Percentiles rank a stretch among this genome's conserved stretches.
phyloP scores from a whole-genome alignment of 768 basidiomycete species.

The Tulasnella sp. region DNA sequence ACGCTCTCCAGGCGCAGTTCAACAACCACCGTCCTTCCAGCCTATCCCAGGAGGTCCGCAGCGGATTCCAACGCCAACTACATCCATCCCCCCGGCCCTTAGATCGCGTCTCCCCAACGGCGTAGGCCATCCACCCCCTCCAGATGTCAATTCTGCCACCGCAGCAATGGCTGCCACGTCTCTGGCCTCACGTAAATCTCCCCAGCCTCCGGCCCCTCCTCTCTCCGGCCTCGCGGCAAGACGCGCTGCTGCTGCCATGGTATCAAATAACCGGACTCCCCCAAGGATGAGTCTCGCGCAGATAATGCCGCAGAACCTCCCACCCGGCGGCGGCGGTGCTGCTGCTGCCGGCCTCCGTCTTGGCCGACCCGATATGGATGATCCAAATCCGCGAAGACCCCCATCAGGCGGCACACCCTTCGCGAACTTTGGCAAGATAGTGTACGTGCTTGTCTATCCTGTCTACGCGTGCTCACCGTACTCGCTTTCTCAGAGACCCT shows the following conservation, averaged over 20 bases:
- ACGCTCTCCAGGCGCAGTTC: conserved; percentile 18
- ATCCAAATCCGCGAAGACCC: conserved; percentile 13
- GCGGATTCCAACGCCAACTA: conserved; percentile 30
- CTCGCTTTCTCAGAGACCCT: conserved; percentile 55
- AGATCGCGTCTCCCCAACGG: conserved; percentile 15
- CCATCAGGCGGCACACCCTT: conserved; percentile 57
- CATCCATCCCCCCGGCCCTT: conserved; percentile 22
- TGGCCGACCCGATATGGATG: conserved; percentile 42
- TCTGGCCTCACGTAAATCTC: conserved; percentile 19
- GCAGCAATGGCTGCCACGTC: not conserved
- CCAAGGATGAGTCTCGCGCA: conserved; percentile 25
- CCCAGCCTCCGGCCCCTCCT: conserved; percentile 12
- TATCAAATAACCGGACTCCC: not conserved
- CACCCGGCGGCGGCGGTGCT: conserved; percentile 38
- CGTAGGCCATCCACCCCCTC: conserved; percentile 5
- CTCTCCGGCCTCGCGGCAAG: conserved; percentile 11
- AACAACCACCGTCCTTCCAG: conserved; percentile 23
- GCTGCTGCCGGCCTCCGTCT: conserved; percentile 58
- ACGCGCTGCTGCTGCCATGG: not conserved
- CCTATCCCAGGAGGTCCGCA: conserved; percentile 34
- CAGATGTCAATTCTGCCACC: conserved; percentile 9
- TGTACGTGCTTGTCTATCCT: conserved; percentile 42
- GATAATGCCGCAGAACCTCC: conserved; percentile 29
- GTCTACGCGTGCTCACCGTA: not conserved
- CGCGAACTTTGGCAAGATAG: conserved; percentile 84